Evolutionary conservation across 78 protist species (phyloP).

Genomic region (Emiliania huxleyi): DNA sequence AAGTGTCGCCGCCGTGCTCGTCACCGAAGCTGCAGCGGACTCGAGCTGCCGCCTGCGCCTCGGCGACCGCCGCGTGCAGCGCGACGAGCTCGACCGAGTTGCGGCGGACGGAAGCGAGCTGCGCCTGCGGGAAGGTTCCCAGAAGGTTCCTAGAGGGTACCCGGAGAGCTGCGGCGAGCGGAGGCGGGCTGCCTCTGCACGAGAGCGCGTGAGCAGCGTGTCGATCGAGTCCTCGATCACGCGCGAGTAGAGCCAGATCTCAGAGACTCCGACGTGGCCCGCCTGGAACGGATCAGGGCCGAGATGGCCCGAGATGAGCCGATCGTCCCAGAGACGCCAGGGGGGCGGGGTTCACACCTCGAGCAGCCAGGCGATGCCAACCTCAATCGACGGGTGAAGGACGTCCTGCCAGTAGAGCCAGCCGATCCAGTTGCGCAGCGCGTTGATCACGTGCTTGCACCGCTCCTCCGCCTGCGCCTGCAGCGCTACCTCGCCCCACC

Average conservation of each 20-base stretch:
- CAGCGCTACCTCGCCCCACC: not conserved
- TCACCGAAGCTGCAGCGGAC: no score
- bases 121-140: no score
- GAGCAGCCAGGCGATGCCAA: not conserved
- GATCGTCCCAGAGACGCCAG: not conserved
- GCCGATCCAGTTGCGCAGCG: not conserved
- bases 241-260: not conserved
- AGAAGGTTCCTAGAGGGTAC: no score
- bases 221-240: not conserved
- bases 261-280: not conserved
- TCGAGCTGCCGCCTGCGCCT: no score
- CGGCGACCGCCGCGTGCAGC: not conserved
- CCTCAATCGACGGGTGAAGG: not conserved
- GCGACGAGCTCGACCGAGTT: no score
- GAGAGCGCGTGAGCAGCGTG: slow-evolving; percentile 1
- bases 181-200: slow-evolving; percentile 6
- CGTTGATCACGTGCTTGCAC: not conserved
- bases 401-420: slow-evolving; percentile 30
- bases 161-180: no score
- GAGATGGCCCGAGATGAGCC: not conserved
- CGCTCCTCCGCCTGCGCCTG: not conserved
- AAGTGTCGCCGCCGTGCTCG: no score
- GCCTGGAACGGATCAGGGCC: no score
- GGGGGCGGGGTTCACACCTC: no score
- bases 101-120: no score